phyloP scores from a whole-genome alignment of 2,329 filamentous ascomycete species.

The Microsporum canis region DNA sequence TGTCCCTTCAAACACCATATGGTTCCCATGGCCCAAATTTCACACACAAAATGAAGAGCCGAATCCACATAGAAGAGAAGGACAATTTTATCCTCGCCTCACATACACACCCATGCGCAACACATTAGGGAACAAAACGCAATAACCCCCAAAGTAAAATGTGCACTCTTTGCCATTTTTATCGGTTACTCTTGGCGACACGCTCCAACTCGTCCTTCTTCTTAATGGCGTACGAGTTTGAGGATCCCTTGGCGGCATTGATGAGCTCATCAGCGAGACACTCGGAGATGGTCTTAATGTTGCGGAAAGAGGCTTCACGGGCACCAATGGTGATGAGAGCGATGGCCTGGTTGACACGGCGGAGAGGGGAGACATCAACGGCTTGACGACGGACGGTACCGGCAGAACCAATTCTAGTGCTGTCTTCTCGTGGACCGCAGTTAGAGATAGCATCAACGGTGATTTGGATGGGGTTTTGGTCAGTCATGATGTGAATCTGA shows the following conservation, averaged over 20 bases:
- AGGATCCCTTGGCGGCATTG: slow-evolving; percentile 99
- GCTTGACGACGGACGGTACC: slow-evolving; percentile 99
- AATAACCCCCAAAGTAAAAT: slow-evolving; percentile 21
- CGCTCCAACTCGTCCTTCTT: slow-evolving; percentile 99
- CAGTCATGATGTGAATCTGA: slow-evolving; percentile 99
- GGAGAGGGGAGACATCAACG: slow-evolving; percentile 98
- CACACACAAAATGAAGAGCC: slow-evolving; percentile 15
- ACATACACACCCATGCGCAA: slow-evolving; percentile 20
- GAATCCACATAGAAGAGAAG: slow-evolving; percentile 14
- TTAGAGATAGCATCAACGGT: slow-evolving; percentile 99
- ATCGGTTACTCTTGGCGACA: slow-evolving; percentile 99
- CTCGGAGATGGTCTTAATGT: slow-evolving; percentile 99
- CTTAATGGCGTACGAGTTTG: slow-evolving; percentile 99
- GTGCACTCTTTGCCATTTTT: slow-evolving; percentile 43
- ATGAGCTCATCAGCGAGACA: slow-evolving; percentile 99
- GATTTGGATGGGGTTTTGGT: slow-evolving; percentile 99
- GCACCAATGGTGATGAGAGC: slow-evolving; percentile 97
- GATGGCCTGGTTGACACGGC: slow-evolving; percentile 99
- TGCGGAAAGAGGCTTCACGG: slow-evolving; percentile 97
- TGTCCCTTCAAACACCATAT: slow-evolving; percentile 6
- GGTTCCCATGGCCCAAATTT: slow-evolving; percentile 4
- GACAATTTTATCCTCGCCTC: slow-evolving; percentile 18
- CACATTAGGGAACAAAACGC: slow-evolving; percentile 3
- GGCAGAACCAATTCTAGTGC: slow-evolving; percentile 96
- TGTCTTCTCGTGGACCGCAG: slow-evolving; percentile 99